Percentiles rank a stretch among this genome's conserved stretches.
These are phyloP conservation scores for Gleditsia sinensis DNA, from an alignment of 306 rosid genomes.

Conservation along the genomic window DNA sequence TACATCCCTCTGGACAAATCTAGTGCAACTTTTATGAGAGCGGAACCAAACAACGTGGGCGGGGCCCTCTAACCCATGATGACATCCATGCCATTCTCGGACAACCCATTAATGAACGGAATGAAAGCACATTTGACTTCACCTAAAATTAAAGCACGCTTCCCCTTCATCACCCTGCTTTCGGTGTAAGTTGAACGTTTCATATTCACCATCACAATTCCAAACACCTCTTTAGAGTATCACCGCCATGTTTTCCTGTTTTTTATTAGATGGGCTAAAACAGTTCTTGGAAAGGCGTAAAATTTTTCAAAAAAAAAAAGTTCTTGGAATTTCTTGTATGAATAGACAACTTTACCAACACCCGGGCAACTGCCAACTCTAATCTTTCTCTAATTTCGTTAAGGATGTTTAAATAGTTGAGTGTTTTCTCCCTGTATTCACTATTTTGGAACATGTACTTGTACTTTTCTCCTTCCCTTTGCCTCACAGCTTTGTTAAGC, in stretches of 20 bases:
- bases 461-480: neutral
- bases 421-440: neutral
- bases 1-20: neutral
- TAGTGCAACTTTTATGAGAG: constrained; percentile 9
- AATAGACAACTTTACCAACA: no score
- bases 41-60: neutral
- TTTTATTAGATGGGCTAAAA: constrained; percentile 25
- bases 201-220: constrained; percentile 1
- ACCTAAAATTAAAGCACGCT: neutral
- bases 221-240: no score
- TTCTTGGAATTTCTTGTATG: no score
- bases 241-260: no score
- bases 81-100: constrained; percentile 52
- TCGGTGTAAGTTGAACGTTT: constrained; percentile 45
- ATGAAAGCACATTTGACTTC: constrained; percentile 40
- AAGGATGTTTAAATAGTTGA: neutral
- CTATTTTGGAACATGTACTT: neutral
- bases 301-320: no score
- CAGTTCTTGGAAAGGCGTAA: no score
- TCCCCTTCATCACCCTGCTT: constrained; percentile 43
- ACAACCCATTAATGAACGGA: constrained; percentile 43
- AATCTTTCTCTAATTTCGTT: constrained; percentile 33
- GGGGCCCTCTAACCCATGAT: constrained; percentile 46
- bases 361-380: no score
- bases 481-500: neutral